Conservation (phyloP, 2,329 filamentous ascomycete species). For the Paraphaeosphaeria minitans region DNA sequence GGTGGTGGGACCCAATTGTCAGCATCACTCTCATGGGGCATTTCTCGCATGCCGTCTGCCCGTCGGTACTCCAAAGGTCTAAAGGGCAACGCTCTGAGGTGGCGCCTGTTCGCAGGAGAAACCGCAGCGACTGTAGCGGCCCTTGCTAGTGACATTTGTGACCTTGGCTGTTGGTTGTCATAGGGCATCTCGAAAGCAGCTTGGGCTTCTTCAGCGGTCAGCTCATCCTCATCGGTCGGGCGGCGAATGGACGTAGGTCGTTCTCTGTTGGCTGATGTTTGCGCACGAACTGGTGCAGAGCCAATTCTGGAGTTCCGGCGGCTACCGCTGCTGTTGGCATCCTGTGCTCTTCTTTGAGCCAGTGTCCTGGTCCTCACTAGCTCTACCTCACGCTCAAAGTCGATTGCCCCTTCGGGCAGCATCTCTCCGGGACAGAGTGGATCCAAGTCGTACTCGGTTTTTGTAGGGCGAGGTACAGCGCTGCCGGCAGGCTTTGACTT, state of each 20-base stretch:
- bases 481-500: conserved; percentile 29
- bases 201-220: conserved; percentile 43
- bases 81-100: conserved; percentile 63
- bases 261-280: conserved; percentile 32
- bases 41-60: conserved; percentile 71
- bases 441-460: conserved; percentile 45
- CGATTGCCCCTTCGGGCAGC: conserved; percentile 47
- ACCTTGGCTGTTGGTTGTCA: conserved; percentile 47
- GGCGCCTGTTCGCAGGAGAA: conserved; percentile 73
- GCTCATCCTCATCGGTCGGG: conserved; percentile 35
- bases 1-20: conserved; percentile 89
- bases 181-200: conserved; percentile 48
- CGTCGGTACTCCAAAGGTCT: conserved; percentile 67
- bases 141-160: conserved; percentile 46
- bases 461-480: conserved; percentile 32
- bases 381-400: conserved; percentile 49
- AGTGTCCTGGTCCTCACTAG: conserved; percentile 46
- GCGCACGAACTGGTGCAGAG: conserved; percentile 34
- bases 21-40: conserved; percentile 84
- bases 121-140: conserved; percentile 60
- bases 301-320: conserved; percentile 36
- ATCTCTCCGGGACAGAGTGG: conserved; percentile 44
- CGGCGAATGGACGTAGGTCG: conserved; percentile 23
- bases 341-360: conserved; percentile 43
- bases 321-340: conserved; percentile 18